Evolutionary conservation across 495 filamentous ascomycete species (phyloP).

Genomic region (Aspergillus haitiensis): DNA sequence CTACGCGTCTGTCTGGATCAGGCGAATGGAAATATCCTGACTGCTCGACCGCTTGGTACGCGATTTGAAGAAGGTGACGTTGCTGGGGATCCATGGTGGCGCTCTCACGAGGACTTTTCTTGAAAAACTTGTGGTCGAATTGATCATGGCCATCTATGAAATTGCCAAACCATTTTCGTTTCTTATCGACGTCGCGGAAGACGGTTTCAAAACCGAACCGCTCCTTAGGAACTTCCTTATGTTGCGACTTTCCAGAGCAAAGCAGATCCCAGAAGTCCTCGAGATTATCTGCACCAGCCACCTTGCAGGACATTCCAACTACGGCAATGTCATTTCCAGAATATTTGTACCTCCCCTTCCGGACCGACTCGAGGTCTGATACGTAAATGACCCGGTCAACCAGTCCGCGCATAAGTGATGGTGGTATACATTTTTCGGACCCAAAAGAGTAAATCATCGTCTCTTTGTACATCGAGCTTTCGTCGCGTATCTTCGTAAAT

Average conservation of each 20-base stretch:
- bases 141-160: conserved; percentile 43
- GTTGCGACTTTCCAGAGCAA: conserved; percentile 40
- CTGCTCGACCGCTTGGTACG: conserved; percentile 50
- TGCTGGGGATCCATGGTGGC: conserved; percentile 52
- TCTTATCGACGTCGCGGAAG: conserved; percentile 31
- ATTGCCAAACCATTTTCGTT: conserved; percentile 46
- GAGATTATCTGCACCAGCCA: conserved; percentile 46
- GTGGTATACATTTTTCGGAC: not conserved
- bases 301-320: conserved; percentile 48
- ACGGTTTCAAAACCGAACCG: conserved; percentile 29
- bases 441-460: conserved; percentile 2
- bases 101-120: conserved; percentile 43
- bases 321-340: conserved; percentile 44
- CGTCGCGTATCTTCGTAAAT: not conserved
- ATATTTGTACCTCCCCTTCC: not conserved
- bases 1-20: conserved; percentile 21
- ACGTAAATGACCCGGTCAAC: not conserved
- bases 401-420: not conserved
- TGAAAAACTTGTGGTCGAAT: conserved; percentile 57
- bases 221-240: conserved; percentile 32
- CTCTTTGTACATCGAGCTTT: not conserved
- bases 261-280: conserved; percentile 47
- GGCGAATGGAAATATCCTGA: conserved; percentile 35
- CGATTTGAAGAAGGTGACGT: conserved; percentile 43
- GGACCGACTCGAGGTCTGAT: not conserved